Evolutionary conservation across 345 rosid genomes (phyloP).

Genomic region (Gynandropsis gynandra): DNA sequence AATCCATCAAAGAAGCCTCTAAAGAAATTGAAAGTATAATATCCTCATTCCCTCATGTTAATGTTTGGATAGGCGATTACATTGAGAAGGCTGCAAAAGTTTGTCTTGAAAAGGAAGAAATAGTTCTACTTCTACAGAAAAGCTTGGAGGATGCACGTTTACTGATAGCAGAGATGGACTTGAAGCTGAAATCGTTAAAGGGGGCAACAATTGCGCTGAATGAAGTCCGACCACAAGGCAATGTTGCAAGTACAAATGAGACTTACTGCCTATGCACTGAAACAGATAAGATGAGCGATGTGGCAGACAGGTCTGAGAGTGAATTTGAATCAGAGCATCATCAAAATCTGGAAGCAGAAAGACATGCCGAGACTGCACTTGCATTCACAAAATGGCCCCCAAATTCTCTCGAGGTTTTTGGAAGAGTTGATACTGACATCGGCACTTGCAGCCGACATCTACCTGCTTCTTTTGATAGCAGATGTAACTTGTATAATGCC

Average conservation of each 20-base stretch:
- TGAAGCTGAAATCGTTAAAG: conserved; percentile 61
- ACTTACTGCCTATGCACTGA: conserved; percentile 27
- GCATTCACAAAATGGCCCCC: conserved; percentile 46
- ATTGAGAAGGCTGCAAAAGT: conserved; percentile 67
- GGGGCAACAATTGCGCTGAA: conserved; percentile 60
- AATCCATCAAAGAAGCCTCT: conserved; percentile 77
- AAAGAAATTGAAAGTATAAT: conserved; percentile 53
- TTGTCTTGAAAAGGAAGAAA: conserved; percentile 79
- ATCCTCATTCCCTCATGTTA: conserved; percentile 61
- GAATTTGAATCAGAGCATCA: conserved; percentile 31
- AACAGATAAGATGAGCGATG: conserved; percentile 39
- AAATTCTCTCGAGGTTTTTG: conserved; percentile 26
- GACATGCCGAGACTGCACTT: conserved; percentile 41
- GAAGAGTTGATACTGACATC: conserved; percentile 13
- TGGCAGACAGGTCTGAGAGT: conserved; percentile 30
- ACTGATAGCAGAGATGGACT: conserved; percentile 63
- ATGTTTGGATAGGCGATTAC: conserved; percentile 49
- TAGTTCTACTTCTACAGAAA: conserved; percentile 56
- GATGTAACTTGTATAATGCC: conserved; percentile 11
- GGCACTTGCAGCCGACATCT: conserved; percentile 7
- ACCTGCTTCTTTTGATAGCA: conserved; percentile 9
- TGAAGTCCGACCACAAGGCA: conserved; percentile 35
- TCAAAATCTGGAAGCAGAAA: conserved; percentile 40
- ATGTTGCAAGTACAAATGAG: conserved; percentile 34
- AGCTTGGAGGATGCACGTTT: conserved; percentile 81